Conservation (phyloP, 2,329 filamentous ascomycete species). For the Akanthomyces lecanii region DNA sequence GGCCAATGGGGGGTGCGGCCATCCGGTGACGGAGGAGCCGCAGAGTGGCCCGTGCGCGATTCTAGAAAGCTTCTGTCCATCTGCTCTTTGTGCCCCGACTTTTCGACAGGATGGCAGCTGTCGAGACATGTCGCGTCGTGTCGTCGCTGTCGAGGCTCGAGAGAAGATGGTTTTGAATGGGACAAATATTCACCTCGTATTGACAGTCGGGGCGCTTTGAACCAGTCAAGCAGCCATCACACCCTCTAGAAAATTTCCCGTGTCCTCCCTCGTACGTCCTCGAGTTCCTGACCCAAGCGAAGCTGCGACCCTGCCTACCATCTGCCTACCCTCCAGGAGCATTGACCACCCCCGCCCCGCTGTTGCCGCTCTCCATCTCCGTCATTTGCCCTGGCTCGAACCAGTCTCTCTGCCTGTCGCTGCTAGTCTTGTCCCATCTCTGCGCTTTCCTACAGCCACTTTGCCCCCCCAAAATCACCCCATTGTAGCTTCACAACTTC, state of each 20-base stretch:
- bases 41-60: constrained; percentile 23
- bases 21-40: constrained; percentile 17
- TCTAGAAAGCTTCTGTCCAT: constrained; percentile 27
- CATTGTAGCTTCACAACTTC: constrained; percentile 13
- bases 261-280: too few relatives aligned
- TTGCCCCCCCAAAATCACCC: constrained; percentile 11
- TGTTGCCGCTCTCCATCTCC: constrained; percentile 17
- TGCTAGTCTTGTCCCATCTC: not conserved
- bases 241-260: not conserved
- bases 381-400: constrained; percentile 8
- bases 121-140: not conserved
- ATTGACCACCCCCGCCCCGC: constrained; percentile 16
- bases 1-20: constrained; percentile 7
- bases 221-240: too few relatives aligned
- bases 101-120: constrained; percentile 4
- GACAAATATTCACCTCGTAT: not conserved
- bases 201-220: not conserved
- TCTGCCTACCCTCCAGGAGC: not conserved
- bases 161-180: not conserved
- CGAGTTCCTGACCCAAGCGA: too few relatives aligned
- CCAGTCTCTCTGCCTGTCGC: constrained; percentile 6
- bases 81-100: constrained; percentile 14
- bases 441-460: not conserved
- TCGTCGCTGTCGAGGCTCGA: not conserved
- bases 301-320: not conserved